Base-by-base conservation (phyloP, 768 basidiomycete genomes). In the Lactifluus piperatus region DNA sequence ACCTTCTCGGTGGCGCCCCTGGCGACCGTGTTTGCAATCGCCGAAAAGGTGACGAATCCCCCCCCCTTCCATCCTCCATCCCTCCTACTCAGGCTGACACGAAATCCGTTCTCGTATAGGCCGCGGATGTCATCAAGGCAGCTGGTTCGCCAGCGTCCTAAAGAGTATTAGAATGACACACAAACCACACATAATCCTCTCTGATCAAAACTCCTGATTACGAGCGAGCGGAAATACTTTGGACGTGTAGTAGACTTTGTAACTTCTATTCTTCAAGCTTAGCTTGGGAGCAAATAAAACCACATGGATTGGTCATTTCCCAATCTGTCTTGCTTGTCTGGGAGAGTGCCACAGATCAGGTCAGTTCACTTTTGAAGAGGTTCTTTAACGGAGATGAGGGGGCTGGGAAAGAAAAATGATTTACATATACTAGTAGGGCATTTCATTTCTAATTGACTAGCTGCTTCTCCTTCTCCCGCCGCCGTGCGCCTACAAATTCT, bases 11-110 rank as follows among this genome's bases (percentile, higher is more conserved):
- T 61, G 22, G 59, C 62, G 3, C 62, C 58, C 3, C 47, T 63
- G 49, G 62, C 62, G 6, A 63, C 62, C 16, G 59, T 63, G n/a
- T 61, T 47, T 34, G 62, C 62, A 9, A 61, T 63, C 18, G 62
- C 58, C 3, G 62, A 63, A 62, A 63, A 63, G 46, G 62, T 62
- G 24, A 18, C 5, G 7, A 24, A 7, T 18, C 34, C 27, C 49
- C 9, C 14, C 11, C 6, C 7, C 27, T 2, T 14, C 24, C 9
- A 18, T 34, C 10, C 41, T 18, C 11, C 20, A 34, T n/a, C n/a
- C 26, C 20, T 0, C 24, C 7, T 13, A 18, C 27, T 27, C 5
- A 13, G 22, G 18, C 39, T 50, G 29, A 56, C 39, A 3, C 13
- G 5, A 20, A 1, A n/a, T 11, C 16, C 27, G 18, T 13, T n/a